A percentile compares a stretch with the other conserved stretches of the same genome.
Conservation (phyloP, 345 rosid species). For the Gossypium raimondii region DNA sequence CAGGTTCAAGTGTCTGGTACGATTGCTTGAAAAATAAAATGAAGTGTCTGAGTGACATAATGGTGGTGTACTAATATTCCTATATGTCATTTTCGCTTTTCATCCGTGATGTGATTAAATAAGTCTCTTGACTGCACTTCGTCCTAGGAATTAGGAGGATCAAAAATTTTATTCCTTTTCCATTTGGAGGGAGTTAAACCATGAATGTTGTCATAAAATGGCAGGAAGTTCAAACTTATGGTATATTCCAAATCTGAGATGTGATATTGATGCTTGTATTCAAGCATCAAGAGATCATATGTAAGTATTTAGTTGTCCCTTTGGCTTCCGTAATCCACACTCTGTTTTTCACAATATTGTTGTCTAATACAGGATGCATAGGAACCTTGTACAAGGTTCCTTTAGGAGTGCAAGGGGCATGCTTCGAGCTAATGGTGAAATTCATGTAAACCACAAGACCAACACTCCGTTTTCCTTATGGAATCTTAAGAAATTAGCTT, state of each 20-base stretch:
- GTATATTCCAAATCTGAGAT: background rate
- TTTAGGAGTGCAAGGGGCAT: slow-evolving; percentile 40
- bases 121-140: background rate
- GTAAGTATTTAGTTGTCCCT: background rate
- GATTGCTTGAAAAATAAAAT: too few relatives aligned
- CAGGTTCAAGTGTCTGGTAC: too few relatives aligned
- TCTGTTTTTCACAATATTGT: too few relatives aligned
- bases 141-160: background rate
- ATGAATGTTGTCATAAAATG: background rate
- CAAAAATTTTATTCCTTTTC: background rate
- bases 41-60: too few relatives aligned
- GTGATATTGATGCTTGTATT: background rate
- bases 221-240: background rate
- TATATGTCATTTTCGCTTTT: background rate
- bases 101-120: background rate
- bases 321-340: too few relatives aligned
- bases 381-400: slow-evolving; percentile 36
- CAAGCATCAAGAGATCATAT: background rate
- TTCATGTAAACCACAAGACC: slow-evolving; percentile 60
- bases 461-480: slow-evolving; percentile 41
- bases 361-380: slow-evolving; percentile 38
- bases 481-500: slow-evolving; percentile 53
- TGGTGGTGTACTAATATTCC: background rate
- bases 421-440: slow-evolving; percentile 40
- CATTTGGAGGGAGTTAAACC: background rate